Base-by-base conservation (phyloP, 140 eudicot species). In the Senecio squalidus region DNA sequence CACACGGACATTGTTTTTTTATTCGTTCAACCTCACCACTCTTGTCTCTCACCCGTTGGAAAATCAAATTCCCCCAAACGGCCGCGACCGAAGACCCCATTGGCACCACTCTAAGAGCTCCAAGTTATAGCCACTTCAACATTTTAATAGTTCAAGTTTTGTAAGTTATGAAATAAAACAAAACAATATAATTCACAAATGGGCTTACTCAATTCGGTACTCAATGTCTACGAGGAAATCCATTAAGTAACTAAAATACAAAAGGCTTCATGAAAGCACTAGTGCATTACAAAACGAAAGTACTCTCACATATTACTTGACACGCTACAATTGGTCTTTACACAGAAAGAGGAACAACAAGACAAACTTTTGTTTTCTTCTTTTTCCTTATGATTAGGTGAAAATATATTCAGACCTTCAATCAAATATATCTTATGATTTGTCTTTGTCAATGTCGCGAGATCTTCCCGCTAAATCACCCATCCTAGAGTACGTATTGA, bases 201-300 rank as follows among this genome's bases (percentile, higher is more conserved):
- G 64, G 33, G 28, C 14, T 45, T 54, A 26, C 60, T 55, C 71
- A 55, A 30, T 36, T 47, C 36, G 66, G 71, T 28, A 60, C 65
- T 78, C 82, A 72, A 25, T 46, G 77, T 68, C 87, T 74, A 83
- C 84, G 51, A 45, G 79, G 84, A 78, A 73, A 76, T 62, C 83
- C 86, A 79, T 64, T 68, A 68, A 50, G 4, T 26, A 60, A 38
- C 62, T 54, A 58, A 50, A 60, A 34, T 47, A 56, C 66, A 69
- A 70, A 57, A 60, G n/a, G 47, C 68, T 24, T 57, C 48, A 31
- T 26, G 67, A 34, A n/a, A 30, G 24, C 64, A 72, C 26, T 56
- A 74, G 55, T 56, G 58, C 74, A 34, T 46, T 55, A 63, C 58
- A 34, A 56, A 27, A 67, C 47, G 26, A 68, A 74, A 57, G 56